Percentiles rank a stretch among this genome's conserved stretches.
phyloP scores from a whole-genome alignment of 2,329 filamentous ascomycete species.

The Monosporascus sp. region DNA sequence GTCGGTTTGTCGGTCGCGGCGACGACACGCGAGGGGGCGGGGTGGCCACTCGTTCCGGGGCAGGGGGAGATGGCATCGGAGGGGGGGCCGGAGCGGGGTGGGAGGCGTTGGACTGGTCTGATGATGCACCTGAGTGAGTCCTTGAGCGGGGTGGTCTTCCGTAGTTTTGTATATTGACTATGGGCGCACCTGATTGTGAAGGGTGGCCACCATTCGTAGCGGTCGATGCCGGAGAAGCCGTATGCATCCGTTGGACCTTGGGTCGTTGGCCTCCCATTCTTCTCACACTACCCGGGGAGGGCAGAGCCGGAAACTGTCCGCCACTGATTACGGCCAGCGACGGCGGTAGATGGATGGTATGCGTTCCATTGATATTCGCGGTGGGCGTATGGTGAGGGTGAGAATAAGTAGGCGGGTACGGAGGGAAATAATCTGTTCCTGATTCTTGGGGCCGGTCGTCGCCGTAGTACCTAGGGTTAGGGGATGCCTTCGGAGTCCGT shows the following conservation, averaged over 20 bases:
- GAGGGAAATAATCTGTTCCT: constrained; percentile 29
- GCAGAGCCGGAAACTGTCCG: constrained; percentile 72
- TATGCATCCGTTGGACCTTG: constrained; percentile 62
- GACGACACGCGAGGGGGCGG: constrained; percentile 43
- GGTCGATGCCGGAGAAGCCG: constrained; percentile 65
- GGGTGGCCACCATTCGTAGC: constrained; percentile 41
- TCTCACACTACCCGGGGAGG: constrained; percentile 70
- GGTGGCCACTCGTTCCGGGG: constrained; percentile 54
- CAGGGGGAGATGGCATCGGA: constrained; percentile 42
- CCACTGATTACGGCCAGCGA: constrained; percentile 78
- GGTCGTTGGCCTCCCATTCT: constrained; percentile 35
- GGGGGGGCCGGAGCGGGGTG: constrained; percentile 43
- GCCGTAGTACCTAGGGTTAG: constrained; percentile 34
- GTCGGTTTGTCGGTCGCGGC: constrained; percentile 40
- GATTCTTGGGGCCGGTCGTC: constrained; percentile 29
- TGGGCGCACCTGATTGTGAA: constrained; percentile 29
- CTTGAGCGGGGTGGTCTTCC: constrained; percentile 43
- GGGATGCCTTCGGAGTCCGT: constrained; percentile 76
- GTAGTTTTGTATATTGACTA: constrained; percentile 34
- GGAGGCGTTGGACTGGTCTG: constrained; percentile 43
- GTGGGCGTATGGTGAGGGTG: constrained; percentile 20
- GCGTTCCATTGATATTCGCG: constrained; percentile 18
- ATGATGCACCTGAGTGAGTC: constrained; percentile 52
- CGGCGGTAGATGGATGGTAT: constrained; percentile 37
- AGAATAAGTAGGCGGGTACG: constrained; percentile 22